phyloP scores from a whole-genome alignment of 768 basidiomycete genomes.

The Pleurotus tuber-regium region DNA sequence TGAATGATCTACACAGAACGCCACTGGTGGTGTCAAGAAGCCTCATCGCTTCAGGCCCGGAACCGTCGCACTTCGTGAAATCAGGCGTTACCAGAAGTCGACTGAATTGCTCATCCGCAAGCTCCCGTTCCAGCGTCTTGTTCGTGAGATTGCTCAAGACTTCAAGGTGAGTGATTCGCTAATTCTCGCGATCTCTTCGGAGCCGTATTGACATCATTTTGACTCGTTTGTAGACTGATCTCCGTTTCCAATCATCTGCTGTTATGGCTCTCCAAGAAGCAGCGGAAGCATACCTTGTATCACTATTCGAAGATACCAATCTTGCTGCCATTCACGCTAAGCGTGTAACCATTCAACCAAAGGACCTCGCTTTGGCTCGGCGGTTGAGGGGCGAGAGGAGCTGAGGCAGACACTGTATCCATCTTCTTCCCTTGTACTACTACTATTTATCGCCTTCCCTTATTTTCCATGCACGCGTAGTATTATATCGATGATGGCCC shows the following conservation, averaged over 20 bases:
- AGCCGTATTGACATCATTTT: not conserved
- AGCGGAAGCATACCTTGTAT: slow-evolving; percentile 69
- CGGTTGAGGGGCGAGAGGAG: slow-evolving; percentile 44
- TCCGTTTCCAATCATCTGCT: slow-evolving; percentile 73
- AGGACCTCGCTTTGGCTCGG: slow-evolving; percentile 59
- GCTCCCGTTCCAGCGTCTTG: slow-evolving; percentile 69
- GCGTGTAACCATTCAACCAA: slow-evolving; percentile 58
- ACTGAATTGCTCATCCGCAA: slow-evolving; percentile 65
- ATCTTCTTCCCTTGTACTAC: not conserved
- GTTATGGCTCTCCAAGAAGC: slow-evolving; percentile 70
- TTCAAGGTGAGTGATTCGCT: slow-evolving; percentile 63
- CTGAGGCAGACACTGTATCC: not conserved
- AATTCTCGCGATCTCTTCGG: slow-evolving; percentile 1
- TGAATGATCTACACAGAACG: slow-evolving; percentile 28
- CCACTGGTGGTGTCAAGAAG: slow-evolving; percentile 74
- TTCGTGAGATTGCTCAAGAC: slow-evolving; percentile 81
- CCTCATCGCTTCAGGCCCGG: slow-evolving; percentile 80
- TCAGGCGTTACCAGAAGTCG: slow-evolving; percentile 62
- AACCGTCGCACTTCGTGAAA: slow-evolving; percentile 77
- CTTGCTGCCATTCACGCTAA: slow-evolving; percentile 62
- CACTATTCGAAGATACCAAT: slow-evolving; percentile 70
- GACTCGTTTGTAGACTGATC: slow-evolving; percentile 49
- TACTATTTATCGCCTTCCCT: not conserved
- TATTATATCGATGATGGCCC: too few species aligned
- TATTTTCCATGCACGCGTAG: too few species aligned